Evolutionary conservation across 768 basidiomycete species (phyloP).

Genomic region (Lactarius pseudohatsudake): DNA sequence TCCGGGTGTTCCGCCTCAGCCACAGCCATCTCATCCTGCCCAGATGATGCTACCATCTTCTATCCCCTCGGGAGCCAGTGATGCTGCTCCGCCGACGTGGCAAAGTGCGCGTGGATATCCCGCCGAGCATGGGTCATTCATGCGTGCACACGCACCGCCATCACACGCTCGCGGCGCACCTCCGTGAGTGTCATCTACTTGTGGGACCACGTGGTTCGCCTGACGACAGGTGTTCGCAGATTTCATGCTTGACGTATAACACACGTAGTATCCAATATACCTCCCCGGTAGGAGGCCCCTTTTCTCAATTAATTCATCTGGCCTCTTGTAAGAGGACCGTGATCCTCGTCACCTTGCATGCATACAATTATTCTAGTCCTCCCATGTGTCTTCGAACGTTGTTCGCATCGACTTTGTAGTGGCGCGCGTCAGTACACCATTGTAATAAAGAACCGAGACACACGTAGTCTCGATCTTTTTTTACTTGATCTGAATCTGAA

Average conservation of each 20-base stretch:
- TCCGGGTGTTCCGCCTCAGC: conserved; percentile 21
- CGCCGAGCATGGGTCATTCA: conserved; percentile 23
- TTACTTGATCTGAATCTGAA: neutral
- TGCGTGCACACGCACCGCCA: conserved; percentile 22
- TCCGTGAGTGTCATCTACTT: conserved; percentile 12
- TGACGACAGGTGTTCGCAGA: neutral
- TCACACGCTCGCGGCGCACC: conserved; percentile 24
- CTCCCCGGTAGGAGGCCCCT: neutral
- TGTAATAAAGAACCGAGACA: conserved; percentile 14
- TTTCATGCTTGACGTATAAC: conserved; percentile 20
- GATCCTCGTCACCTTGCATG: neutral
- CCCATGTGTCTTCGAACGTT: neutral
- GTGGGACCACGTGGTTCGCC: neutral
- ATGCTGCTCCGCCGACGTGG: conserved; percentile 14
- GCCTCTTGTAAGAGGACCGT: neutral
- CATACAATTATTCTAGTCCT: neutral
- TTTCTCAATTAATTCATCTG: neutral
- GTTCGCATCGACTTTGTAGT: conserved; percentile 20
- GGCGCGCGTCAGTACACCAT: conserved; percentile 10
- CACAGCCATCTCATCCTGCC: conserved; percentile 12
- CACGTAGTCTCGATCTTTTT: neutral
- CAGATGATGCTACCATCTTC: conserved; percentile 28
- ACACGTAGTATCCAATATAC: neutral
- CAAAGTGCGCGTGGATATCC: conserved; percentile 20
- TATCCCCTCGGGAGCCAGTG: conserved; percentile 14